These are phyloP conservation scores for Pulicaria dysenterica DNA, from an alignment of 129 eudicot genomes.

Conservation along the genomic window DNA sequence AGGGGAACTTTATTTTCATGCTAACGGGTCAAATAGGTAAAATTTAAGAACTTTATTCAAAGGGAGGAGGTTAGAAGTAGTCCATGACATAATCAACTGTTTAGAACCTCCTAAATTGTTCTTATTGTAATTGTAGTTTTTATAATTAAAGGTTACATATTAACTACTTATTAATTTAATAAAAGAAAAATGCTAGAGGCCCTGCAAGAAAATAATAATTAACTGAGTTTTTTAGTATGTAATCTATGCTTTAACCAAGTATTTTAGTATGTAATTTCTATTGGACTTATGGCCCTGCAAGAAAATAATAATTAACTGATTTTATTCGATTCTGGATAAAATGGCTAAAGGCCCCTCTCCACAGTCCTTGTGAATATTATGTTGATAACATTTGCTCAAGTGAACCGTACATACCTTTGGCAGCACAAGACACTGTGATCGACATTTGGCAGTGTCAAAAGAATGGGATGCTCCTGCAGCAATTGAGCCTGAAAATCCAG, in stretches of 20 bases:
- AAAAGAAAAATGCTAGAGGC: not conserved
- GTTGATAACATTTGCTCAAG: constrained; percentile 6
- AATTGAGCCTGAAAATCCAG: constrained; percentile 81
- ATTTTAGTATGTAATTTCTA: not conserved
- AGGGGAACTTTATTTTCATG: not conserved
- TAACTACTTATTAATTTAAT: not conserved
- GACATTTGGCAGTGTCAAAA: constrained; percentile 81
- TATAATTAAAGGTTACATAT: not conserved
- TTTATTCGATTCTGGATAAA: not conserved
- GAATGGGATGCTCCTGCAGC: constrained; percentile 91
- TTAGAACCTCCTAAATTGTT: not conserved
- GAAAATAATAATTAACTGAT: not conserved
- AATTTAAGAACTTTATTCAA: not conserved
- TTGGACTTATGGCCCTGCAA: not conserved
- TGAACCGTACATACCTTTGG: constrained; percentile 63
- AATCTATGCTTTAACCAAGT: not conserved
- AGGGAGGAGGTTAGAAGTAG: not conserved
- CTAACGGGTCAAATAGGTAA: not conserved
- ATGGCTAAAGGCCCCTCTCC: not conserved
- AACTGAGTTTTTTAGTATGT: too few species aligned
- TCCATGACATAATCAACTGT: not conserved
- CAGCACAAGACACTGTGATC: constrained; percentile 83
- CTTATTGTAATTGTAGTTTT: not conserved
- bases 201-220: too few species aligned
- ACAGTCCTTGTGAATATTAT: not conserved